Conservation (phyloP, 352 stramenopile species). For the Pythium graminicola region DNA sequence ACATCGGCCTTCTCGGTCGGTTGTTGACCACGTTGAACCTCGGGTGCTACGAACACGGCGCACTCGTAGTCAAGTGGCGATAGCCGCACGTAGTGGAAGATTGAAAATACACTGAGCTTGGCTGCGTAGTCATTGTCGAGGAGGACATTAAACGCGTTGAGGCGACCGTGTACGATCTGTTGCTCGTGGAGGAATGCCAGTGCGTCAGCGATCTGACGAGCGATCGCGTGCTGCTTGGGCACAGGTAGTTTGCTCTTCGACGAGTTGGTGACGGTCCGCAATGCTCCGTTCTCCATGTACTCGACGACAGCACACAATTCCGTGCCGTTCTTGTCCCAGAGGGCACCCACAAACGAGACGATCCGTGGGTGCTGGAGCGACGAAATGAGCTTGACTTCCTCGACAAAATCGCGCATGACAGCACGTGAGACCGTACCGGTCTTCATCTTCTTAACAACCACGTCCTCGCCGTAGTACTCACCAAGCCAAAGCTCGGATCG, state of each 20-base stretch:
- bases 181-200: slow-evolving; percentile 60
- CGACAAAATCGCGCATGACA: slow-evolving; percentile 65
- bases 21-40: slow-evolving; percentile 63
- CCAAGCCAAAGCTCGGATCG: slow-evolving; percentile 71
- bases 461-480: slow-evolving; percentile 52
- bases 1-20: slow-evolving; percentile 66
- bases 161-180: slow-evolving; percentile 64
- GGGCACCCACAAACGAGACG: slow-evolving; percentile 58
- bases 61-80: slow-evolving; percentile 63
- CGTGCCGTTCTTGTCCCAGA: slow-evolving; percentile 64
- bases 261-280: slow-evolving; percentile 52
- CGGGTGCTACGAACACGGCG: slow-evolving; percentile 57
- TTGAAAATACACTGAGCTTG: slow-evolving; percentile 71
- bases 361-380: slow-evolving; percentile 58
- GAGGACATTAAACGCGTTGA: slow-evolving; percentile 75
- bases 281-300: slow-evolving; percentile 51
- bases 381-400: slow-evolving; percentile 76
- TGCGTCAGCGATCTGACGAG: slow-evolving; percentile 59
- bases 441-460: slow-evolving; percentile 82
- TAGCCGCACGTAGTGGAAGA: slow-evolving; percentile 74
- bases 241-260: slow-evolving; percentile 31
- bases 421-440: slow-evolving; percentile 55
- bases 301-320: slow-evolving; percentile 72
- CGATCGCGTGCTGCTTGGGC: slow-evolving; percentile 62
- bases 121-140: slow-evolving; percentile 56